Evolutionary conservation across 2,329 filamentous ascomycete species (phyloP), one percentile per base, ranked within the genome.

Genomic region (Exophiala oligosperma): DNA sequence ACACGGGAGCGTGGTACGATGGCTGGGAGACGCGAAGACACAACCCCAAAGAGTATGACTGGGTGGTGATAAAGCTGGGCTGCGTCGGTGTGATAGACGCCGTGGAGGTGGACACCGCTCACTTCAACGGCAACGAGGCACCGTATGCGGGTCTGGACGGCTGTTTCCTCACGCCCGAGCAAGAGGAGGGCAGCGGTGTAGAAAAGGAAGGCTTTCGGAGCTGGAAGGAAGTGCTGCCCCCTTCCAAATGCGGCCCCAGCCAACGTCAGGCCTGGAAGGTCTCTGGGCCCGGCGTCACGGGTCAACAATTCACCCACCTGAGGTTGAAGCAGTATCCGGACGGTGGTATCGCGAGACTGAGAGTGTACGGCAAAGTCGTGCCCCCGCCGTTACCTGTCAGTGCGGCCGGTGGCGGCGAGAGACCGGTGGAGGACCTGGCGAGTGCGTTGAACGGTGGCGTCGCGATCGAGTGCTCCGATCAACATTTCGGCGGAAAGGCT

Each of bases 1-100:
- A 84, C 68, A 78, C 82, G 3, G 84, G 84, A 57, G 83, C 82
- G 49, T 86, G 84, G 83, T 86, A 85, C 68, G 83, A 86, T 68
- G 84, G 84, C 17, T 86, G 84, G 84, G 84, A 87, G 64, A 86
- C 84, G 4, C 76, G 84, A 4, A 76, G 84, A 26, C 84, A 86
- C 72, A 87, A 87, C 67, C 71, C 77, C 0, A 76, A 78, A 40
- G 76, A 79, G 9, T 83, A 78, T 61, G 84, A 87, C 71, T 86
- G 81, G 81, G 83, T 82, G 0, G 78, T 86, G 5, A 76, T 86
- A 58, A 76, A 80, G 46, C 76, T 86, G 0, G 63, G 63, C 2
- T 57, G 53, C 24, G 60, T 63, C 35, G 77, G 71, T 7, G 56
- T 66, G 1, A 73, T 77, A 37, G 68, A 73, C 28, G 76, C 75